These are phyloP conservation scores for Eutypella sp. DNA, from an alignment of 2,329 filamentous ascomycete species.

Conservation along the genomic window DNA sequence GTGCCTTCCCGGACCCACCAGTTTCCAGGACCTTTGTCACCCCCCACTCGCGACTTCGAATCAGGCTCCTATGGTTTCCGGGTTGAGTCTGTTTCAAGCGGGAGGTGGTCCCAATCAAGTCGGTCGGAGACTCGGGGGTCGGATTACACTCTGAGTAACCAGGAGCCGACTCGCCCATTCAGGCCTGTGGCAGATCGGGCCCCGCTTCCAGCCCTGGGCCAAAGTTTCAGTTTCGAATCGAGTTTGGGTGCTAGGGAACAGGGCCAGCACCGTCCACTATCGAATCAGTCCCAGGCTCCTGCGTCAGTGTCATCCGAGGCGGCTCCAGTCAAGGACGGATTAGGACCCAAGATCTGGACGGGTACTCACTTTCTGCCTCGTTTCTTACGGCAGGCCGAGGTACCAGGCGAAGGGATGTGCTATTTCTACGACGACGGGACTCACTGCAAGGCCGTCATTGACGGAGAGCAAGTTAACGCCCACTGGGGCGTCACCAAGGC, in stretches of 20 bases:
- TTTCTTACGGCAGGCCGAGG: conserved; percentile 58
- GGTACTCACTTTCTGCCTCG: conserved; percentile 63
- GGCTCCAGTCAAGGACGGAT: conserved; percentile 49
- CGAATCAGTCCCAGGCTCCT: conserved; percentile 24
- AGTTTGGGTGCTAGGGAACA: conserved; percentile 21
- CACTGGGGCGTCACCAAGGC: conserved; percentile 94
- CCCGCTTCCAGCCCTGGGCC: conserved; percentile 19
- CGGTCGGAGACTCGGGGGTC: conserved; percentile 36
- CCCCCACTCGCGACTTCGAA: conserved; percentile 37
- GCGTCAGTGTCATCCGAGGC: conserved; percentile 35
- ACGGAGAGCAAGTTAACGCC: conserved; percentile 82
- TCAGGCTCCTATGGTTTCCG: conserved; percentile 18
- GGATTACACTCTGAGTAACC: conserved; percentile 43
- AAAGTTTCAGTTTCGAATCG: conserved; percentile 18
- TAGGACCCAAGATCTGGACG: conserved; percentile 66
- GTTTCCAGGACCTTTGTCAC: conserved; percentile 41
- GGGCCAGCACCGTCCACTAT: conserved; percentile 15
- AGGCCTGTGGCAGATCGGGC: conserved; percentile 20
- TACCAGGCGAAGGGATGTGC: conserved; percentile 74
- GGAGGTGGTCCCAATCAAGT: conserved; percentile 37
- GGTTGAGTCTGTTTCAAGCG: conserved; percentile 17
- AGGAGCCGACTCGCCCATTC: conserved; percentile 33
- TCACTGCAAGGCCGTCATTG: conserved; percentile 76
- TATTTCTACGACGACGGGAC: conserved; percentile 84
- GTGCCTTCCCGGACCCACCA: conserved; percentile 25